Evolutionary conservation across 1,284 basidiomycete genomes (phyloP).

Genomic region (Cryptococcus hybrid): DNA sequence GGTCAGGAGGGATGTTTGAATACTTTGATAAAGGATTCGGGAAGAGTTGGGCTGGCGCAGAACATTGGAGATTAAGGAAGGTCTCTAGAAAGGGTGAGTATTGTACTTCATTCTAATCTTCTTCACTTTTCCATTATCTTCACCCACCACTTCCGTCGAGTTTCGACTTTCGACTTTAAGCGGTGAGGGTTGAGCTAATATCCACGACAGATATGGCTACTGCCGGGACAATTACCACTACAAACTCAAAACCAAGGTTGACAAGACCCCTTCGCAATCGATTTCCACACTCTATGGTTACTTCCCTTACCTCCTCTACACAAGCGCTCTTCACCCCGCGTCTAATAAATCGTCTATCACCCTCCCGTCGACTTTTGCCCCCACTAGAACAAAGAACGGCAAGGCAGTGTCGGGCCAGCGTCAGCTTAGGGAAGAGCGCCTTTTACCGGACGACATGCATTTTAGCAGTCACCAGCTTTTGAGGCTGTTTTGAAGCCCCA

Average conservation of each 20-base stretch:
- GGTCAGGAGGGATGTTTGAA: conserved; percentile 66
- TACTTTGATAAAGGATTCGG: conserved; percentile 88
- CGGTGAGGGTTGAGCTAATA: neutral
- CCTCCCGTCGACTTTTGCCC: conserved; percentile 54
- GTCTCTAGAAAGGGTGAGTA: conserved; percentile 68
- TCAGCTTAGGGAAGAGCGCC: conserved; percentile 63
- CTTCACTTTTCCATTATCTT: too few species aligned
- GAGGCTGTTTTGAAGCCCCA: conserved; percentile 93
- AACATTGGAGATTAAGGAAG: conserved; percentile 93
- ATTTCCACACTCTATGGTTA: conserved; percentile 63
- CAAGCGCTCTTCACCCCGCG: conserved; percentile 79
- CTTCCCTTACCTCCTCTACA: conserved; percentile 55
- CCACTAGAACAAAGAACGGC: conserved; percentile 32
- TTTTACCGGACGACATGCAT: conserved; percentile 95
- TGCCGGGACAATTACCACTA: conserved; percentile 49
- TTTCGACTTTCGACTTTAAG: neutral
- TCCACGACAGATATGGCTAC: conserved; percentile 34
- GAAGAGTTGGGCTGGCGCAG: conserved; percentile 98
- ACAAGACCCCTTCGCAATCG: conserved; percentile 86
- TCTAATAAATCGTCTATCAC: conserved; percentile 62
- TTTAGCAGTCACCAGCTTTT: conserved; percentile 88
- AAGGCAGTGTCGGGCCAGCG: conserved; percentile 51
- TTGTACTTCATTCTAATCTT: too few species aligned
- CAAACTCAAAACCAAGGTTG: conserved; percentile 54
- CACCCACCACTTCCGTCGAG: neutral